A percentile compares a stretch with the other conserved stretches of the same genome.
Evolutionary conservation across 495 filamentous ascomycete genomes (phyloP).

Genomic region (Aspergillus steynii): DNA sequence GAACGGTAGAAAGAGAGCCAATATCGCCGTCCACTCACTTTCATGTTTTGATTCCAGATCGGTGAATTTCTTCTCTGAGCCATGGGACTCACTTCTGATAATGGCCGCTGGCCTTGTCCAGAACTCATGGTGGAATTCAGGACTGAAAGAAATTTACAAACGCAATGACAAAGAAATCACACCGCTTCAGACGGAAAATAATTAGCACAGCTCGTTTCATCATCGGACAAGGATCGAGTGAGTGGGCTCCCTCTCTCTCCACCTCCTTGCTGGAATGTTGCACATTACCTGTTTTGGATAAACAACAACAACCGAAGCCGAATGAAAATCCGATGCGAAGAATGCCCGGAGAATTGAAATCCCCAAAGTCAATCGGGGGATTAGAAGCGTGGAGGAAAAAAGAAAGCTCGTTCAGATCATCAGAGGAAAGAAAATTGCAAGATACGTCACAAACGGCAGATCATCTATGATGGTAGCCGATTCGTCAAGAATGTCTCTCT

Average conservation of each 20-base stretch:
- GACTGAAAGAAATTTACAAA: conserved; percentile 13
- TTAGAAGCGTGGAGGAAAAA: not conserved
- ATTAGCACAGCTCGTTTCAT: conserved; percentile 15
- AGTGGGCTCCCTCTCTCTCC: not conserved
- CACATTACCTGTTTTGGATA: conserved; percentile 22
- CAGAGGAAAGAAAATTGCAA: not conserved
- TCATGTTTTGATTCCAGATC: conserved; percentile 67
- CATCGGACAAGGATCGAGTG: conserved; percentile 8
- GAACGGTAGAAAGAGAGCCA: not conserved
- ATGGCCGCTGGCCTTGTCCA: conserved; percentile 47
- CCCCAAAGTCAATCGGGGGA: not conserved
- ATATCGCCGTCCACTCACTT: conserved; percentile 47
- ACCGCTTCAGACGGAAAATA: conserved; percentile 9
- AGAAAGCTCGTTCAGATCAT: not conserved
- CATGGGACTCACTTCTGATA: conserved; percentile 58
- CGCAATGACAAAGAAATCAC: conserved; percentile 13
- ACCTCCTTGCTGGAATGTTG: conserved; percentile 24
- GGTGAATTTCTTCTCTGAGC: conserved; percentile 69
- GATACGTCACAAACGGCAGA: conserved; percentile 28
- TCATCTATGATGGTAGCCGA: conserved; percentile 16
- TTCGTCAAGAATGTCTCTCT: conserved; percentile 20
- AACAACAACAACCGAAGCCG: conserved; percentile 13
- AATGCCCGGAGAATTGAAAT: not conserved
- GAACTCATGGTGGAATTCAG: conserved; percentile 34
- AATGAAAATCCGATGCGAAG: conserved; percentile 1